Conservation (phyloP, 2,329 filamentous ascomycete genomes). For the Aspergillus sp. region DNA sequence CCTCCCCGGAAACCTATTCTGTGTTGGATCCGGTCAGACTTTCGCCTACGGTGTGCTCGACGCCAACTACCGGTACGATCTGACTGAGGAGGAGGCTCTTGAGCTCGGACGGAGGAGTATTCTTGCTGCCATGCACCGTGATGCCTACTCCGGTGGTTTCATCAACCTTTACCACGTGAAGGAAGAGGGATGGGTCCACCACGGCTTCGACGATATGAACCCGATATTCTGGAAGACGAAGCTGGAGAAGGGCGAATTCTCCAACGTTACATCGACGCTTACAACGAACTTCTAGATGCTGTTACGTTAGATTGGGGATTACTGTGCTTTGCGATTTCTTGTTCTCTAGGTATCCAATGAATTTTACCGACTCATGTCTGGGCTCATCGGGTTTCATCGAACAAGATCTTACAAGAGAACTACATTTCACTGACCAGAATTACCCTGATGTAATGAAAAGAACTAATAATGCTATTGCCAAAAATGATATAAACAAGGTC, state of each 20-base stretch:
- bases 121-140: constrained; percentile 90
- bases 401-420: background rate
- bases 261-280: constrained; percentile 81
- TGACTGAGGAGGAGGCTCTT: constrained; percentile 82
- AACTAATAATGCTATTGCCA: constrained; percentile 12
- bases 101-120: constrained; percentile 91
- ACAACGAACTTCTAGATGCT: constrained; percentile 63
- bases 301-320: constrained; percentile 12
- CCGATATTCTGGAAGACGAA: constrained; percentile 99
- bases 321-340: constrained; percentile 11
- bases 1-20: constrained; percentile 92
- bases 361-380: background rate
- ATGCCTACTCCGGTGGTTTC: constrained; percentile 97
- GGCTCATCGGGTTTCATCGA: background rate
- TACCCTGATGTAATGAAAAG: background rate
- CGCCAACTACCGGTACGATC: constrained; percentile 88
- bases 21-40: constrained; percentile 95
- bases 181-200: constrained; percentile 98
- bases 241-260: constrained; percentile 97
- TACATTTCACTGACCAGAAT: background rate
- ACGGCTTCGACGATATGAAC: constrained; percentile 97
- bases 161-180: constrained; percentile 99
- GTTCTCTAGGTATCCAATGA: constrained; percentile 15
- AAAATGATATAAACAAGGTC: constrained; percentile 6
- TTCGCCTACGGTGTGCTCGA: constrained; percentile 98